phyloP scores from a whole-genome alignment of 2,329 filamentous ascomycete species.

The Aurifilum marmelostoma region DNA sequence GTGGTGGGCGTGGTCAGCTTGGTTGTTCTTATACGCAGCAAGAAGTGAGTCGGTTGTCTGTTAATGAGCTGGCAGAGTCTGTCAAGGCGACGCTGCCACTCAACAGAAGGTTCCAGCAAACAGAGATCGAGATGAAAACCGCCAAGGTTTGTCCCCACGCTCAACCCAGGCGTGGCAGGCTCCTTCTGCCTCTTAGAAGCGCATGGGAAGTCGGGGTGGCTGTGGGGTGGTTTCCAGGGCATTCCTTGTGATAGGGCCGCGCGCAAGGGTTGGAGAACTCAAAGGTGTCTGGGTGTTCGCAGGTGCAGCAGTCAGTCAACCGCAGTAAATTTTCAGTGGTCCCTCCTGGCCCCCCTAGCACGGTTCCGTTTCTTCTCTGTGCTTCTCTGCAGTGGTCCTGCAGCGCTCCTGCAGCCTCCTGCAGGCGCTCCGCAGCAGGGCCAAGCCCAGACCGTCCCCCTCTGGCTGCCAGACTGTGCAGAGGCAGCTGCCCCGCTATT shows the following conservation, averaged over 20 bases:
- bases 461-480: conserved; percentile 13
- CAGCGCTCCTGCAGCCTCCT: neutral
- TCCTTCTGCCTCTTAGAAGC: neutral
- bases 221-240: conserved; percentile 9
- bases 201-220: neutral
- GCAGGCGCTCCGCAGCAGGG: conserved; percentile 5
- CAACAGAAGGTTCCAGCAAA: neutral
- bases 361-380: conserved; percentile 3
- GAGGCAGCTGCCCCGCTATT: conserved; percentile 10
- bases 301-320: neutral
- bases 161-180: neutral
- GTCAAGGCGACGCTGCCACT: neutral
- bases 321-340: neutral
- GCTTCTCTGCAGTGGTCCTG: conserved; percentile 14
- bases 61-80: no score
- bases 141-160: neutral
- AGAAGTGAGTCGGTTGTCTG: neutral
- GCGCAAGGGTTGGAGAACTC: neutral
- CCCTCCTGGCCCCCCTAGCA: neutral
- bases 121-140: neutral
- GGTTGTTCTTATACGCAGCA: neutral
- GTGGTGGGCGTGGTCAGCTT: neutral
- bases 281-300: neutral
- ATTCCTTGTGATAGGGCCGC: conserved; percentile 1
- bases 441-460: conserved; percentile 10